Percentiles rank a stretch among this genome's conserved stretches.
Conservation (phyloP, 1,284 basidiomycete genomes). For the Apiotrichum montevideense region DNA sequence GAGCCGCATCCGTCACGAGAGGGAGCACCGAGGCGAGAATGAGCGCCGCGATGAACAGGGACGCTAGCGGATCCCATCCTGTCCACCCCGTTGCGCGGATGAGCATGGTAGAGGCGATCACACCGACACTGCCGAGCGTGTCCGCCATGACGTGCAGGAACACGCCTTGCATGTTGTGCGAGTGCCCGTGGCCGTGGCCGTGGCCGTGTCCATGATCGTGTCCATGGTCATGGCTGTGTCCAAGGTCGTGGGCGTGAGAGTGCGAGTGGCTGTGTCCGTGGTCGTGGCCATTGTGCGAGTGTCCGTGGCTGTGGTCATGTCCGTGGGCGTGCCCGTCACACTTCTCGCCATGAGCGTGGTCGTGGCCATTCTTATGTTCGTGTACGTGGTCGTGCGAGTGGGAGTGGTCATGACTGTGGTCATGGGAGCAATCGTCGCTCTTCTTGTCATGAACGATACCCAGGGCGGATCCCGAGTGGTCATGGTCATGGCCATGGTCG, state of each 20-base stretch:
- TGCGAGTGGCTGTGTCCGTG: constrained; percentile 2
- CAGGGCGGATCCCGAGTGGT: neutral
- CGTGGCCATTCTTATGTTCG: constrained; percentile 40
- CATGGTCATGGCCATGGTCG: constrained; percentile 48
- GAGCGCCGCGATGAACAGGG: constrained; percentile 88
- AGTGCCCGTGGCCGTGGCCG: constrained; percentile 59
- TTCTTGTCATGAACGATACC: constrained; percentile 14
- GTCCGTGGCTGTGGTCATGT: constrained; percentile 9
- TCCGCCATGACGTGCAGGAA: constrained; percentile 57
- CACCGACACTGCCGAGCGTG: constrained; percentile 64
- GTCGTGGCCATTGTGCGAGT: constrained; percentile 3
- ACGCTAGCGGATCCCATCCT: constrained; percentile 97
- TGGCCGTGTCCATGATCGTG: constrained; percentile 33
- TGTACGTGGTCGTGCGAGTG: constrained; percentile 3
- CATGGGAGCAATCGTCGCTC: constrained; percentile 9
- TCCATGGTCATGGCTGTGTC: constrained; percentile 29
- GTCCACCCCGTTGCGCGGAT: constrained; percentile 99
- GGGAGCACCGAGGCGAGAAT: constrained; percentile 94
- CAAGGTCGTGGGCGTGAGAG: neutral
- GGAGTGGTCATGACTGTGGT: constrained; percentile 12
- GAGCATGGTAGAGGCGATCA: constrained; percentile 92
- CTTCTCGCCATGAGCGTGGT: constrained; percentile 13
- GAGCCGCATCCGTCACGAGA: constrained; percentile 86
- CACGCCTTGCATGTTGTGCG: constrained; percentile 99
- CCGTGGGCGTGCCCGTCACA: constrained; percentile 10